These are phyloP conservation scores for Talaromyces verruculosus DNA, from an alignment of 2,329 filamentous ascomycete genomes.

Conservation along the genomic window DNA sequence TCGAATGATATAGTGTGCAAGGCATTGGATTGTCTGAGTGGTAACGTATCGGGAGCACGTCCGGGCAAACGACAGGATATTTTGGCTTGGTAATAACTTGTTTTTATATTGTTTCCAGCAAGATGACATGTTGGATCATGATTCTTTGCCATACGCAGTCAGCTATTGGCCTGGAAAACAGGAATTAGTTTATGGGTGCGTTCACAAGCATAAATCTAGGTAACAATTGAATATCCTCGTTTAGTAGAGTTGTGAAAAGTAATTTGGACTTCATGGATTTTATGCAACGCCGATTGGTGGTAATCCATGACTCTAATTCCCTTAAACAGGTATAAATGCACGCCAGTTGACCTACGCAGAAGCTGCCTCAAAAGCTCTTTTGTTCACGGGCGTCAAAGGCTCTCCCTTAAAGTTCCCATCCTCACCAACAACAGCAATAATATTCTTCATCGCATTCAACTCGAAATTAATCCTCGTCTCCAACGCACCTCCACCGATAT, in stretches of 20 bases:
- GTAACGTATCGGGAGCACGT: not conserved
- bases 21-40: slow-evolving; percentile 16
- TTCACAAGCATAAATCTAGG: too few species aligned
- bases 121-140: not conserved
- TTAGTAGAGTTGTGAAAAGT: too few species aligned
- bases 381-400: slow-evolving; percentile 16
- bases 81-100: slow-evolving; percentile 13
- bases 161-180: not conserved
- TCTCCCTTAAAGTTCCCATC: slow-evolving; percentile 10
- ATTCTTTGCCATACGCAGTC: not conserved
- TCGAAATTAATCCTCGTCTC: slow-evolving; percentile 19
- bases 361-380: slow-evolving; percentile 12
- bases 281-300: not conserved
- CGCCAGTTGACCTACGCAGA: too few species aligned
- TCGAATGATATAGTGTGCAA: slow-evolving; percentile 11
- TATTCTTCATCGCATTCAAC: slow-evolving; percentile 19
- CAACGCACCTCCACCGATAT: slow-evolving; percentile 13
- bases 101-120: not conserved
- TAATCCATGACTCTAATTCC: not conserved
- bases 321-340: not conserved
- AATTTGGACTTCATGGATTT: not conserved
- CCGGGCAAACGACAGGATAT: not conserved
- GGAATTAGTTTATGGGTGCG: not conserved
- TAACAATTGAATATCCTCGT: too few species aligned
- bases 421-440: slow-evolving; percentile 10